These are phyloP conservation scores for Mycosphaerella sp. DNA, from an alignment of 2,329 filamentous ascomycete genomes.

Conservation along the genomic window DNA sequence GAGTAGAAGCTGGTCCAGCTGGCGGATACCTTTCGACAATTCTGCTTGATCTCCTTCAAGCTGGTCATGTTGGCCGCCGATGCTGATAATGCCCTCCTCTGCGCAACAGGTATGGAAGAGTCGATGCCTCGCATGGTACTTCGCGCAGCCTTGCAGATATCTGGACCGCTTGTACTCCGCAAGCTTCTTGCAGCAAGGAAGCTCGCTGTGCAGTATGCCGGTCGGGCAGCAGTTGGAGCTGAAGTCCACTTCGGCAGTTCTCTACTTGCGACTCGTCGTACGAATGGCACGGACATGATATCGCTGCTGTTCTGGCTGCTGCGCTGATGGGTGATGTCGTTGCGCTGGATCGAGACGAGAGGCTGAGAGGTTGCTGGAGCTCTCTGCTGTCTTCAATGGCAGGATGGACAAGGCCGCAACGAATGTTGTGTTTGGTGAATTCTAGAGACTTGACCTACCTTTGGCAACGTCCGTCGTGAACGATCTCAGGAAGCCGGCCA, in stretches of 20 bases:
- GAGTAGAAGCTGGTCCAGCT: no score
- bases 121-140: constrained; percentile 1
- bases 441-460: no score
- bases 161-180: background rate
- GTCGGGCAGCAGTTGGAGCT: constrained; percentile 8
- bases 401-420: background rate
- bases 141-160: background rate
- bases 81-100: constrained; percentile 12
- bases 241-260: constrained; percentile 9
- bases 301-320: background rate
- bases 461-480: no score
- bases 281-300: constrained; percentile 10
- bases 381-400: background rate
- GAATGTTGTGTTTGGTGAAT: background rate
- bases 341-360: background rate
- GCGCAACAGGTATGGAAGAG: background rate
- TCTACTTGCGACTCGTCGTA: constrained; percentile 5
- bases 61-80: constrained; percentile 18
- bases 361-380: background rate
- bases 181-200: background rate
- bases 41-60: constrained; percentile 34
- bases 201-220: constrained; percentile 5
- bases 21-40: constrained; percentile 42
- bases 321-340: background rate
- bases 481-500: no score